Evolutionary conservation across 108 stramenopile genomes (phyloP).

Genomic region (Poteriospumella lacustris): DNA sequence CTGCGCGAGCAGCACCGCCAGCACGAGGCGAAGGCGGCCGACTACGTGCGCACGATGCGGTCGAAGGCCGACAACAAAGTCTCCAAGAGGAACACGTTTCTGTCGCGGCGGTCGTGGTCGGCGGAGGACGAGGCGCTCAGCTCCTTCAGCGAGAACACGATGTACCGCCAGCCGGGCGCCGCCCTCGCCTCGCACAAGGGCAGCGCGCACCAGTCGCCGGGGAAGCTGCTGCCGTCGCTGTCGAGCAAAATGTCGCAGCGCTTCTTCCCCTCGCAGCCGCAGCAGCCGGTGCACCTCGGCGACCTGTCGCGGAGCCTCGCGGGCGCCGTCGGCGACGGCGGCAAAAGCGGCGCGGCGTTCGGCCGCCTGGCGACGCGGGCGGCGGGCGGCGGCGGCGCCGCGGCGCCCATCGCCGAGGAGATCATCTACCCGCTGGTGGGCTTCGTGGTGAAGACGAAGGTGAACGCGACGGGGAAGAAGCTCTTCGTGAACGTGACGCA

Average conservation of each 20-base stretch:
- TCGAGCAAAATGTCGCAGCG: no score
- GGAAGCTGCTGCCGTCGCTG: no score
- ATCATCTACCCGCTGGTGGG: not conserved
- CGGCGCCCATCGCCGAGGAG: not conserved
- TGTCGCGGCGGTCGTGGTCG: not conserved
- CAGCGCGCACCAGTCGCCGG: no score
- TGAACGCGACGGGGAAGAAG: not conserved
- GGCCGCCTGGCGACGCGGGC: not conserved
- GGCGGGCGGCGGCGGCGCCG: not conserved
- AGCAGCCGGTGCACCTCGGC: not conserved
- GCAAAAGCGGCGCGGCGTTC: not conserved
- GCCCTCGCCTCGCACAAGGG: no score
- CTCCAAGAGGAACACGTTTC: not conserved
- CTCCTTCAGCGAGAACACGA: not conserved
- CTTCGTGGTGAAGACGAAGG: not conserved
- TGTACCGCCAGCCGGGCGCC: not conserved
- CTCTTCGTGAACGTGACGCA: not conserved
- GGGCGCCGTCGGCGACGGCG: not conserved
- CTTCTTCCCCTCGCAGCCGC: no score
- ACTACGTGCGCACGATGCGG: not conserved
- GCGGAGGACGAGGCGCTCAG: not conserved
- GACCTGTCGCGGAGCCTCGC: not conserved
- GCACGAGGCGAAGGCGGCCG: not conserved
- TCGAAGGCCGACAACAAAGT: not conserved
- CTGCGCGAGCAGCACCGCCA: not conserved